Base-by-base conservation (phyloP, 345 rosid species). In the Populus euphratica region DNA sequence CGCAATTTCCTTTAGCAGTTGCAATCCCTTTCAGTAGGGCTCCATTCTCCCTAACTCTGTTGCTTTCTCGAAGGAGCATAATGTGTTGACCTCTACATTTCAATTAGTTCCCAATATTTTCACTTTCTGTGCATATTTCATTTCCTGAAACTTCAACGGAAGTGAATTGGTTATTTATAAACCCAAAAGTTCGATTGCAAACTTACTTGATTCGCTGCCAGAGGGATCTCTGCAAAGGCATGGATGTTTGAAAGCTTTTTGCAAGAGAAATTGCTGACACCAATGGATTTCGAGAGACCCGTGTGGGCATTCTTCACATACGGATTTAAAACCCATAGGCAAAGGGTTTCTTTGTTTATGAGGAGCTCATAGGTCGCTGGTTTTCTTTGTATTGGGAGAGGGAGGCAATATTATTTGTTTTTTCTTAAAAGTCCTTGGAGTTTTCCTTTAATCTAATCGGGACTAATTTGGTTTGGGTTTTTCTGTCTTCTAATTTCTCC, bases 71-170 rank as follows among this genome's bases (percentile, higher is more conserved):
- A 31, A 73, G 87, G 86, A 5, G 95, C 88, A 66, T 85, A 88
- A 72, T 69, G 98, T 96, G 87, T 89, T 91, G 69, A 91, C 61
- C 84, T 94, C 97, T 83, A 94, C 97, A 97, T 90, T 82, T 75
- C 64, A 59, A 77, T 49, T 11, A 44, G 36, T 47, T 29, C 56
- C 43, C 68, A 65, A 5, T 41, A 41, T 35, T 52, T 61, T 39
- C 56, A 29, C 33, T 56, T 50, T 21, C 23, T 64, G 23, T 25
- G 47, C 2, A 73, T n/a, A 31, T 8, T 50, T 11, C 52, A 5
- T 18, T 27, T 23, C 41, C 6, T 31, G 27, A 29, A 74, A 52
- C 41, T 38, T 16, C 17, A 21, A 44, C 43, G 2, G 65, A 20
- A 72, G 18, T 23, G 41, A 43, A 39, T 39, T 17, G 18, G 18